Evolutionary conservation across 768 basidiomycete genomes (phyloP).

Genomic region (Grammothele lineata): DNA sequence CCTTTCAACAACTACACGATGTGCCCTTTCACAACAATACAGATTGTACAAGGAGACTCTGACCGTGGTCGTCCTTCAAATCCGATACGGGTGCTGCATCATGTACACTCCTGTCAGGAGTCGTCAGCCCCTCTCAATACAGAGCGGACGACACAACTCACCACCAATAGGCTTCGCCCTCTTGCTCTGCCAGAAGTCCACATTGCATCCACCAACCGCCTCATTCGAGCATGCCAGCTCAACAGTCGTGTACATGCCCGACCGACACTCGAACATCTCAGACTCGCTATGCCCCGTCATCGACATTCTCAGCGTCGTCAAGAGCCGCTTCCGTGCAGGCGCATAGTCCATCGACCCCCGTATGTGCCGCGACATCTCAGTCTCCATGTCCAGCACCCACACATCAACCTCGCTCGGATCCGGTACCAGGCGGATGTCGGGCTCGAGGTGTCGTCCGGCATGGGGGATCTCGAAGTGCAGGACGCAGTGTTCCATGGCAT

Average conservation of each 20-base stretch:
- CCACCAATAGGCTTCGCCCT: conserved; percentile 5
- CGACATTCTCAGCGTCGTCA: conserved; percentile 10
- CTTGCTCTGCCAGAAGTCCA: conserved; percentile 15
- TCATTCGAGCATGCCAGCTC: conserved; percentile 12
- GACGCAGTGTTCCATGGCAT: conserved; percentile 15
- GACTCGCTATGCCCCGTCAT: background rate
- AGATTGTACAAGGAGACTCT: no score
- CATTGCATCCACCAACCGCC: background rate
- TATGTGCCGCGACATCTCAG: conserved; percentile 10
- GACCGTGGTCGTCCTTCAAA: no score
- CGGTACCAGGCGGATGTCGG: background rate
- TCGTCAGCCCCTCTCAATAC: no score
- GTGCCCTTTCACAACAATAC: no score
- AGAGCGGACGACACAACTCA: background rate
- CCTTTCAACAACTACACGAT: no score
- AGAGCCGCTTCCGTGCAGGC: conserved; percentile 2
- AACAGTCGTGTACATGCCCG: conserved; percentile 7
- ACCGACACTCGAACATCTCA: conserved; percentile 10
- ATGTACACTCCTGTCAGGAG: no score
- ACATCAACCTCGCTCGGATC: conserved; percentile 7
- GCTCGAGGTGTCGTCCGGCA: background rate
- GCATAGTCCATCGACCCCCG: background rate
- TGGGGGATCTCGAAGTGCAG: conserved; percentile 4
- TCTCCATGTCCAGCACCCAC: conserved; percentile 8
- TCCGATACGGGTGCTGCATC: no score